phyloP scores from a whole-genome alignment of 2,329 filamentous ascomycete genomes.

The Calonectria pseudoturangicola region DNA sequence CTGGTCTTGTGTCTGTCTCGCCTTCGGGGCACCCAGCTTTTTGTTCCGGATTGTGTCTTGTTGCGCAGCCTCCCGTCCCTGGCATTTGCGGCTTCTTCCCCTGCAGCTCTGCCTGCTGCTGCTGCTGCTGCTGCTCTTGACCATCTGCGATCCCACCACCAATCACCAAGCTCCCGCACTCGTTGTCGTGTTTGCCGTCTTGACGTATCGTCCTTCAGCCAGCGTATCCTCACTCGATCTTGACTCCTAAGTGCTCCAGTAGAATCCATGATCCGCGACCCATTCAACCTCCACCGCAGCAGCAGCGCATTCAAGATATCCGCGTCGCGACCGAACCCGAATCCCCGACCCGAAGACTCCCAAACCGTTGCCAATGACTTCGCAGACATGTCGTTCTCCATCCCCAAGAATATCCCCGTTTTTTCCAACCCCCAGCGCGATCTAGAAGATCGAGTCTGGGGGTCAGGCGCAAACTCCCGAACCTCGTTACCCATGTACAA shows the following conservation, averaged over 20 bases:
- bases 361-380: constrained; percentile 69
- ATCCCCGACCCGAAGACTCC: constrained; percentile 68
- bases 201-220: constrained; percentile 6
- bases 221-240: background rate
- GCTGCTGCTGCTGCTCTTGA: background rate
- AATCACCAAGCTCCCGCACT: background rate
- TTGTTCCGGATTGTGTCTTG: constrained; percentile 28
- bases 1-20: constrained; percentile 38
- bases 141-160: background rate
- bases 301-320: constrained; percentile 69
- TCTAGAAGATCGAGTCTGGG: constrained; percentile 81
- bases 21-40: constrained; percentile 12
- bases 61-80: background rate
- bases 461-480: constrained; percentile 64
- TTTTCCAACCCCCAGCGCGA: constrained; percentile 79
- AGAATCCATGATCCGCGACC: constrained; percentile 65
- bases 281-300: constrained; percentile 64
- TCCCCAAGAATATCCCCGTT: constrained; percentile 82
- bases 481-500: constrained; percentile 92
- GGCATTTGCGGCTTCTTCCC: background rate
- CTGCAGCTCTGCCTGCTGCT: constrained; percentile 9
- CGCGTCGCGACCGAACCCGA: constrained; percentile 65
- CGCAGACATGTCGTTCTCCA: constrained; percentile 78
- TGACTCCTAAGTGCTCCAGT: constrained; percentile 55
- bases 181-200: background rate